Base-by-base conservation (phyloP, 2,329 filamentous ascomycete genomes). In the Fusarium transvaalense region DNA sequence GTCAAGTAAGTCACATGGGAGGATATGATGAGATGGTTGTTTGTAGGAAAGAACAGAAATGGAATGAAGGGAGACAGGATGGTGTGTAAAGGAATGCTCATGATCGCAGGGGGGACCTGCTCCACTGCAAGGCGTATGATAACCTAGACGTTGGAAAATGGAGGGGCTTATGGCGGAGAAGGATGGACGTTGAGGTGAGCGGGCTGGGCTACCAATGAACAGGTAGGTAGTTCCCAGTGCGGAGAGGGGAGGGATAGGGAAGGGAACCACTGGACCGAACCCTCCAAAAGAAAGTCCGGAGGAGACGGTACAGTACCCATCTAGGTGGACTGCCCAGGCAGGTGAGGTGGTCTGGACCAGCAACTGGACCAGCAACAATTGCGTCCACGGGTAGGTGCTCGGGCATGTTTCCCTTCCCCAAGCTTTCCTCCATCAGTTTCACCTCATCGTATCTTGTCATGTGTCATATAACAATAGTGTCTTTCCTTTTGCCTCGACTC, bases 1-100 rank as follows among this genome's bases (percentile, higher is more conserved):
- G 63, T 66, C 55, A 60, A 50, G 13, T 50, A 50, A 50, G 47
- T 50, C 47, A 50, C 62, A 59, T 41, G 68, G 43, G 58, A 55
- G 27, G 48, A 37, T 45, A 61, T 55, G 42, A n/a, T 56, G 51
- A 58, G 64, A 61, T 62, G 63, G 59, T 66, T 72, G 57, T 61
- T 61, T 70, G 66, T 64, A 64, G 64, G 71, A 71, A 74, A 58
- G 65, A 53, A 56, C 63, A 56, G 64, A 45, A 47, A 56, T 65
- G 72, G 72, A 74, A 74, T 74, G 72, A 74, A 74, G 72, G 72
- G 72, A 75, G 72, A 67, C 55, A 50, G 57, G 60, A 56, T 73
- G 37, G 61, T 56, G 58, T 39, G 56, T 54, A 65, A 19, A 74
- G 71, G 71, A 74, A 74, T 74, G 71, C 47, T 71, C 48, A 50